Conservation (phyloP, 108 stramenopile species). For the Seminavis robusta region DNA sequence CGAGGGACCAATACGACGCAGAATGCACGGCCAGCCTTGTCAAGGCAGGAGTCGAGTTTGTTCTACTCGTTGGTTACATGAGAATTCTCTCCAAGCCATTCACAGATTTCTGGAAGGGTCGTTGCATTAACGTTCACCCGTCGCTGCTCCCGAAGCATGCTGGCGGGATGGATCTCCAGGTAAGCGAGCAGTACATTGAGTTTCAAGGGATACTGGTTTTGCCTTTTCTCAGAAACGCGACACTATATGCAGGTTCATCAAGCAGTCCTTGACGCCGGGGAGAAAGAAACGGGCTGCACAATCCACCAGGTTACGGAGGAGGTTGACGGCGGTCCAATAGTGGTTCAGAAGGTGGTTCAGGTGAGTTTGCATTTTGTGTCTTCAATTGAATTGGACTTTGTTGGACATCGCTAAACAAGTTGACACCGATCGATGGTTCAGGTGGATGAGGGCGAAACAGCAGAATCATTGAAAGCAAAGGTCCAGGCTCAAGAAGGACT, state of each 20-base stretch:
- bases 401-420: background rate
- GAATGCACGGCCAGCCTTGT: slow-evolving; percentile 88
- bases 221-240: no score
- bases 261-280: slow-evolving; percentile 93
- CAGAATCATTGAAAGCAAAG: slow-evolving; percentile 92
- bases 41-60: slow-evolving; percentile 89
- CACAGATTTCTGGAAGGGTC: slow-evolving; percentile 83
- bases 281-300: slow-evolving; percentile 93
- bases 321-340: slow-evolving; percentile 96
- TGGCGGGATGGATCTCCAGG: slow-evolving; percentile 96
- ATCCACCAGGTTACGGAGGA: slow-evolving; percentile 96
- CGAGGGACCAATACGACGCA: slow-evolving; percentile 90
- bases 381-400: background rate
- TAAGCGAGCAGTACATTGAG: slow-evolving; percentile 12
- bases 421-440: slow-evolving; percentile 6
- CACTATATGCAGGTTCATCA: slow-evolving; percentile 95
- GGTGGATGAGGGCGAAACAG: slow-evolving; percentile 86
- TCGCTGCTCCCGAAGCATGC: slow-evolving; percentile 97
- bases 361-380: slow-evolving; percentile 1
- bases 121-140: slow-evolving; percentile 98
- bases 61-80: slow-evolving; percentile 99
- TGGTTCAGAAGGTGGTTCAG: slow-evolving; percentile 84
- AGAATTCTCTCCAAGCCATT: slow-evolving; percentile 91
- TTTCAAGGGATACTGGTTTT: background rate
- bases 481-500: slow-evolving; percentile 95